Conservation (phyloP, 768 basidiomycete genomes). For the Mycena galericulata region DNA sequence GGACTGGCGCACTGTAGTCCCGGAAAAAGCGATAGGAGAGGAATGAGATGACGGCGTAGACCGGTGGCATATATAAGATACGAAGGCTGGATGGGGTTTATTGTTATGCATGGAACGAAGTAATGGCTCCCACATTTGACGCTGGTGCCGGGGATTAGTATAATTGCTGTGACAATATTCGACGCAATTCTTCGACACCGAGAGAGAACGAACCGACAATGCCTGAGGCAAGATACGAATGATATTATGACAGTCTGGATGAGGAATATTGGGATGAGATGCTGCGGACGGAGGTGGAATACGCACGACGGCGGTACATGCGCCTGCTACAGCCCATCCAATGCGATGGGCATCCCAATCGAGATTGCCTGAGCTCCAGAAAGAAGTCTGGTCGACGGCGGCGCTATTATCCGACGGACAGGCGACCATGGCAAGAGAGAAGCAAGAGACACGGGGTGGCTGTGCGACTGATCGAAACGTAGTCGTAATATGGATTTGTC, state of each 20-base stretch:
- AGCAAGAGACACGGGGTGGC: no score
- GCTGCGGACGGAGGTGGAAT: not conserved
- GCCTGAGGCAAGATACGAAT: constrained; percentile 62
- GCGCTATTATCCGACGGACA: constrained; percentile 69
- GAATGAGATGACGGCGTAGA: constrained; percentile 88
- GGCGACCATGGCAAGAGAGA: not conserved
- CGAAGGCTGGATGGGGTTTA: constrained; percentile 66
- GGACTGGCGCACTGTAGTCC: constrained; percentile 65
- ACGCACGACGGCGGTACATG: constrained; percentile 62
- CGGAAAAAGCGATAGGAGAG: constrained; percentile 89
- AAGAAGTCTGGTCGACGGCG: constrained; percentile 64
- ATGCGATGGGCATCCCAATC: constrained; percentile 69
- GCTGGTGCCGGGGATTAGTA: constrained; percentile 76
- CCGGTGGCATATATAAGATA: constrained; percentile 85
- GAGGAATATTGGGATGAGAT: not conserved
- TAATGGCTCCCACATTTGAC: constrained; percentile 73
- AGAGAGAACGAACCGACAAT: constrained; percentile 67
- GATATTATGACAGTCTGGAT: constrained; percentile 73
- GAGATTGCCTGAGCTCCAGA: constrained; percentile 60
- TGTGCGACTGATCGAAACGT: no score
- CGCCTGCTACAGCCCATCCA: constrained; percentile 72
- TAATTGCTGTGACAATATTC: constrained; percentile 68
- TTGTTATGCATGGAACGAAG: constrained; percentile 6
- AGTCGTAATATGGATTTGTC: no score
- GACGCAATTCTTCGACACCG: not conserved